phyloP scores from a whole-genome alignment of 2,329 filamentous ascomycete species.

The Fusarium miscanthi region DNA sequence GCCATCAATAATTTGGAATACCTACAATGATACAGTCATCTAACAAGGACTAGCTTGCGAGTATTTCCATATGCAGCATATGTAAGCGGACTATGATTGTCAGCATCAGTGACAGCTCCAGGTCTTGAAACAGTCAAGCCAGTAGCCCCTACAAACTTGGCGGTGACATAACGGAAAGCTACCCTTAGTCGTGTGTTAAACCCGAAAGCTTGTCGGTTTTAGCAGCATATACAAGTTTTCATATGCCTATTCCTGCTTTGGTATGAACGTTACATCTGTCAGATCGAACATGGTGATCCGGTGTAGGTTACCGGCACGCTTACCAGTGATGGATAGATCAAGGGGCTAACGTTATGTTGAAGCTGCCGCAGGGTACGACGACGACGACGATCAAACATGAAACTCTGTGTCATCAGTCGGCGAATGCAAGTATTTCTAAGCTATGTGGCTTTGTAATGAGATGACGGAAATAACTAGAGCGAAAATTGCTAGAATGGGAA shows the following conservation, averaged over 20 bases:
- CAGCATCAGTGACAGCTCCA: background rate
- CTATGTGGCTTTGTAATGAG: background rate
- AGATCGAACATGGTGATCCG: slow-evolving; percentile 13
- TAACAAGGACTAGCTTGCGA: slow-evolving; percentile 6
- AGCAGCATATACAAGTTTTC: slow-evolving; percentile 3
- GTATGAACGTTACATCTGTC: slow-evolving; percentile 16
- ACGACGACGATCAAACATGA: slow-evolving; percentile 11
- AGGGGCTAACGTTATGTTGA: slow-evolving; percentile 19
- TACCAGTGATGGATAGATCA: slow-evolving; percentile 3
- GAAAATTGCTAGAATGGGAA: background rate
- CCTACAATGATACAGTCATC: background rate
- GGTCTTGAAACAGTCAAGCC: background rate
- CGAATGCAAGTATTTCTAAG: background rate
- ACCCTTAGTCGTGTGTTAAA: background rate
- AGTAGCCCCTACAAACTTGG: background rate
- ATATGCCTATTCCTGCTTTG: slow-evolving; percentile 8
- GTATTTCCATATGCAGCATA: background rate
- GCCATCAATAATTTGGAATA: background rate
- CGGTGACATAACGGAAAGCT: background rate
- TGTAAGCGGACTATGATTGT: background rate
- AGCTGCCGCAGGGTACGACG: slow-evolving; percentile 8
- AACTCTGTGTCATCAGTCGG: background rate
- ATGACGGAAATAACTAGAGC: background rate
- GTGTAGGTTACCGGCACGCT: slow-evolving; percentile 19
- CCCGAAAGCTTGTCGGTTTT: slow-evolving; percentile 5